phyloP scores from a whole-genome alignment of 768 basidiomycete species.

The Mycena polygramma region DNA sequence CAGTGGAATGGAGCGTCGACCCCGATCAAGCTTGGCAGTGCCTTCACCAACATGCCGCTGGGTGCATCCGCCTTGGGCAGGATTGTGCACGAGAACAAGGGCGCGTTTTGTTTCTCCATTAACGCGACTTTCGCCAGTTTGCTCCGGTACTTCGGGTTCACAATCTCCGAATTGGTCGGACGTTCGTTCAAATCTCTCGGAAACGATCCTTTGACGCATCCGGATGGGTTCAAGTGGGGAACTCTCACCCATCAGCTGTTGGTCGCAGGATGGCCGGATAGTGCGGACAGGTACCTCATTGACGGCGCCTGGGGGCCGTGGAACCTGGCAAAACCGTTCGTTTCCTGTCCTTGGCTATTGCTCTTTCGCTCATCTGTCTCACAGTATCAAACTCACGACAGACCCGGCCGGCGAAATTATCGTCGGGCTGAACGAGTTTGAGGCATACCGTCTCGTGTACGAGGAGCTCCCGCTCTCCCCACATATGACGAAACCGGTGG shows the following conservation, averaged over 20 bases:
- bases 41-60: conserved; percentile 37
- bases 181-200: conserved; percentile 33
- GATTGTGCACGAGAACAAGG: conserved; percentile 34
- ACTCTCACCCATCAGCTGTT: conserved; percentile 35
- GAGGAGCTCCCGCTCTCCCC: conserved; percentile 34
- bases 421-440: conserved; percentile 34
- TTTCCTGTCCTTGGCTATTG: neutral
- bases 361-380: neutral
- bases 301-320: conserved; percentile 36
- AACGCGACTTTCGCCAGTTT: conserved; percentile 34
- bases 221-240: conserved; percentile 38
- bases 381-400: conserved; percentile 34
- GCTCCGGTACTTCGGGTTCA: conserved; percentile 32
- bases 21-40: conserved; percentile 27
- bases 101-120: conserved; percentile 37
- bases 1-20: conserved; percentile 35
- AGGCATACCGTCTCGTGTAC: conserved; percentile 31
- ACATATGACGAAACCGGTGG: conserved; percentile 21
- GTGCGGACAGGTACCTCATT: conserved; percentile 28
- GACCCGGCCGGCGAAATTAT: conserved; percentile 31
- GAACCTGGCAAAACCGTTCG: conserved; percentile 33
- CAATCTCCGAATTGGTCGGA: conserved; percentile 30
- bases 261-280: conserved; percentile 30
- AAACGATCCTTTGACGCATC: conserved; percentile 33
- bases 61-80: conserved; percentile 29